These are phyloP conservation scores for Iberis pinnata DNA, from an alignment of 345 rosid species.

Conservation along the genomic window DNA sequence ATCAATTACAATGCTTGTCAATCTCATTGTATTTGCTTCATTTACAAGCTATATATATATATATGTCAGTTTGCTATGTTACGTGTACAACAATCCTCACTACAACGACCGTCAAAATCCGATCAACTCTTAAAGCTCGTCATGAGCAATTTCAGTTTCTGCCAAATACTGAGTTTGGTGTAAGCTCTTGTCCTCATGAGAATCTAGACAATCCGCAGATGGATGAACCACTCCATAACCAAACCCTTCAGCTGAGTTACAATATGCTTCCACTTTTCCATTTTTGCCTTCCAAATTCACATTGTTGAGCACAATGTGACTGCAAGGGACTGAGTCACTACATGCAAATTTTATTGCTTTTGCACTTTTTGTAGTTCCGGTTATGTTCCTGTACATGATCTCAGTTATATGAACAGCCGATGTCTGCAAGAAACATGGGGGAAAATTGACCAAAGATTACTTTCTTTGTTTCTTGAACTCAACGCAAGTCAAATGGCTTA, in stretches of 20 bases:
- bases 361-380: slow-evolving; percentile 63
- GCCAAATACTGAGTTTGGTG: slow-evolving; percentile 6
- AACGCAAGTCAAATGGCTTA: slow-evolving; percentile 4
- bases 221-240: slow-evolving; percentile 79
- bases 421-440: slow-evolving; percentile 45
- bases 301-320: slow-evolving; percentile 65
- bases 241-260: slow-evolving; percentile 85
- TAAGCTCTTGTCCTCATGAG: slow-evolving; percentile 36
- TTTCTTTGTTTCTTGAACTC: slow-evolving; percentile 1
- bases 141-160: slow-evolving; percentile 14
- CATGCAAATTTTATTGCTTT: slow-evolving; percentile 86
- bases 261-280: slow-evolving; percentile 74
- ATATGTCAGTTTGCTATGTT: slow-evolving; percentile 15
- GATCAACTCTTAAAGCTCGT: slow-evolving; percentile 25
- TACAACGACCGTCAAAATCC: slow-evolving; percentile 16
- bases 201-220: slow-evolving; percentile 75
- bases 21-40: slow-evolving; percentile 23
- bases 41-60: slow-evolving; percentile 6
- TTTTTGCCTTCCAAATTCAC: slow-evolving; percentile 67
- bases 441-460: not conserved
- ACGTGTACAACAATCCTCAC: slow-evolving; percentile 18
- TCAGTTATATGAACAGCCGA: slow-evolving; percentile 72
- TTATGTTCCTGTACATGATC: slow-evolving; percentile 82
- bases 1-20: slow-evolving; percentile 25
- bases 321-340: slow-evolving; percentile 87